Conservation (phyloP, 257 asterid species). For the Fraxinus americana region DNA sequence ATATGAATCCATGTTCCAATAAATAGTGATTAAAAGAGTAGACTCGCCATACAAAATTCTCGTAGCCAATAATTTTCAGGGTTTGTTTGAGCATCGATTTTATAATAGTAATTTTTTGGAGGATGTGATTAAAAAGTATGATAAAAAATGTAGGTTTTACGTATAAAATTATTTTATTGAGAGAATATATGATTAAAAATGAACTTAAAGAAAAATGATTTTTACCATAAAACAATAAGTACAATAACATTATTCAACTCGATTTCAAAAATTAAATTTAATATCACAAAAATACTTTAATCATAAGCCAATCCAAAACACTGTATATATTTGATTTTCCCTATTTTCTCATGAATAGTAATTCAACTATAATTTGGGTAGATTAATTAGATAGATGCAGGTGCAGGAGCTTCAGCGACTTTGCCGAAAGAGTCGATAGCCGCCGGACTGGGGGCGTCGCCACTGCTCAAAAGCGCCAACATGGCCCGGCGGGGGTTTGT, state of each 20-base stretch:
- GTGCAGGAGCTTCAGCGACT: constrained; percentile 17
- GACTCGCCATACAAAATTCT: no score
- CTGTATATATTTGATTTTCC: background rate
- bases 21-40: no score
- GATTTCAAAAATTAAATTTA: background rate
- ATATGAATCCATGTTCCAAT: no score
- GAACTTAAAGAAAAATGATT: no score
- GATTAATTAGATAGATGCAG: constrained; percentile 9
- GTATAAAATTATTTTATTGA: no score
- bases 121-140: no score
- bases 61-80: no score
- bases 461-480: constrained; percentile 57
- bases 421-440: background rate
- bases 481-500: constrained; percentile 56
- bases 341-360: background rate
- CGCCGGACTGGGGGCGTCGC: constrained; percentile 23
- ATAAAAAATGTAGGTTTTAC: no score
- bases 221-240: background rate
- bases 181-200: no score
- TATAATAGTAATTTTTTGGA: no score
- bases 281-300: background rate
- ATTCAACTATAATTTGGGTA: background rate
- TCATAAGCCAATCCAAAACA: background rate
- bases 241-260: background rate
- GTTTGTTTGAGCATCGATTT: no score